Base-by-base conservation (phyloP, 2,329 filamentous ascomycete species). In the Colletotrichum tamarilloi region DNA sequence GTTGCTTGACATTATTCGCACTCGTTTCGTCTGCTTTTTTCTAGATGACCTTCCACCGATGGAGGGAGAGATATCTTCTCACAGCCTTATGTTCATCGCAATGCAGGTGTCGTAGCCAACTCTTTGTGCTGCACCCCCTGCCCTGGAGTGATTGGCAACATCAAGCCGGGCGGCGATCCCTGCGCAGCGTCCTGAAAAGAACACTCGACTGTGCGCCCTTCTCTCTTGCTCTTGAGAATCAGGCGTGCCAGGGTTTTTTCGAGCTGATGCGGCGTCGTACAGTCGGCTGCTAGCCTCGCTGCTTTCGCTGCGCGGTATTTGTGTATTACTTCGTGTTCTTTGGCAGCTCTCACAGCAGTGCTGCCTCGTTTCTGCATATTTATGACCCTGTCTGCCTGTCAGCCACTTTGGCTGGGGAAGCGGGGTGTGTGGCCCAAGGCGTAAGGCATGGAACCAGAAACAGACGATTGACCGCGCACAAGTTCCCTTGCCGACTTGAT, bases 31-130 rank as follows among this genome's bases (percentile, higher is more conserved):
- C 58, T 53, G 24, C 52, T 12, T 52, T 42, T 49, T 30, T 35
- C 19, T 53, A 56, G 55, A 49, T 42, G 24, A 11, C 60, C 46
- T 55, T 67, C 56, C 58, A 56, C 49, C 59, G 57, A 30, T 49
- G 42, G 19, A 24, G 32, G 32, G n/a, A 64, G 66, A 65, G 59
- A 69, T 32, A 60, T 59, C 70, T 66, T 73, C 70, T 70, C 60
- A 70, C 66, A 60, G 46, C 60, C 66, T 53, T 49, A 56, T 46
- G 70, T 67, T 65, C 32, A 32, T 73, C 49, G 55, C 59, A 46
- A 73, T 56, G 66, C 55, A 73, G 66, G 60, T 65, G 60, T 66
- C 32, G 12, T 56, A 53, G n/a, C 55, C 46, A 68, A 26, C 56
- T 32, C 55, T 49, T 6, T 55, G 19, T 49, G 19, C 38, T 42